Conservation (phyloP, 495 filamentous ascomycete genomes). For the Trichocladium uniseriatum region DNA sequence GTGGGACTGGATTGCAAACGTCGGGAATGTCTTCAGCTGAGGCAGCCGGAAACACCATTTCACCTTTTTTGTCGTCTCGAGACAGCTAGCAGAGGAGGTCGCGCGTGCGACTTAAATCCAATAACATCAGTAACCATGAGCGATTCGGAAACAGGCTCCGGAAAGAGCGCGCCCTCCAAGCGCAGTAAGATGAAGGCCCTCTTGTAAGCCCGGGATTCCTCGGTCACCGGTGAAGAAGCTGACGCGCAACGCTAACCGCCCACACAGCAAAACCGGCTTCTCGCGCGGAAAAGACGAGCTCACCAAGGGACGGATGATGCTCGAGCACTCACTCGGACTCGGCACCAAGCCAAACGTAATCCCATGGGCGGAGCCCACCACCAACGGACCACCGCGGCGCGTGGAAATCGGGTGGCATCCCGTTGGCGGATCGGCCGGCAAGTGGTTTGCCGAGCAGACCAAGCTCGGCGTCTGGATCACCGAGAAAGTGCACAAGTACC, state of each 20-base stretch:
- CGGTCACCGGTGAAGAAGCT: not conserved
- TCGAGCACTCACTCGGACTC: constrained; percentile 34
- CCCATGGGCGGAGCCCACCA: constrained; percentile 23
- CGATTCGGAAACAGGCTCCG: constrained; percentile 5
- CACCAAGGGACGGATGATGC: constrained; percentile 28
- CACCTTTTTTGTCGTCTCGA: no score
- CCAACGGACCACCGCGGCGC: constrained; percentile 21
- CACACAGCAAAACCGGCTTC: constrained; percentile 13
- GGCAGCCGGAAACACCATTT: no score
- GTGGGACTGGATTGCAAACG: no score
- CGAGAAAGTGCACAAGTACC: constrained; percentile 32
- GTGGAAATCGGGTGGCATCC: constrained; percentile 42
- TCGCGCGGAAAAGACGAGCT: constrained; percentile 24
- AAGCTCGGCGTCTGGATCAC: constrained; percentile 35
- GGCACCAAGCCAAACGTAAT: constrained; percentile 36
- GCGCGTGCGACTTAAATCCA: no score
- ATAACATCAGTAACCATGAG: no score
- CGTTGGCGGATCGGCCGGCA: constrained; percentile 32
- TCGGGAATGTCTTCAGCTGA: no score
- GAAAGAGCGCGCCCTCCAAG: not conserved
- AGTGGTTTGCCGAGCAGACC: constrained; percentile 39
- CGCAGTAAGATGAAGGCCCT: constrained; percentile 16
- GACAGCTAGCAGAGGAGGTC: no score
- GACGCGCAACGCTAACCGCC: not conserved
- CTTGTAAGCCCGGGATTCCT: constrained; percentile 12